A percentile compares a stretch with the other conserved stretches of the same genome.
phyloP scores from a whole-genome alignment of 2,329 filamentous ascomycete genomes.

The Fusarium sp. region DNA sequence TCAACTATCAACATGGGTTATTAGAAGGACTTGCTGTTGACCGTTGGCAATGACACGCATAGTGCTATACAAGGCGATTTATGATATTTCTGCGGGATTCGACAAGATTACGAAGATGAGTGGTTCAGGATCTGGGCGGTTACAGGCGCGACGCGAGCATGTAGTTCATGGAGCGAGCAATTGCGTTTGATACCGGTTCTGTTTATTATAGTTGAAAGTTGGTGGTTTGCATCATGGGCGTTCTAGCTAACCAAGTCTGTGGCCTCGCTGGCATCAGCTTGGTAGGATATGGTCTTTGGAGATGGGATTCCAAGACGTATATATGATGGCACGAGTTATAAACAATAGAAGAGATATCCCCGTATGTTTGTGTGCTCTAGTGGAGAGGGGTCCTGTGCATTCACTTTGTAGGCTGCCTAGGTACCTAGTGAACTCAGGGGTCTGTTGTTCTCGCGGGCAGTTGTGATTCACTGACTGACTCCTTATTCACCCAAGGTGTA shows the following conservation, averaged over 20 bases:
- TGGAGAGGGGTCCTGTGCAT: background rate
- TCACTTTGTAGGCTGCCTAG: background rate
- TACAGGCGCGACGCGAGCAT: slow-evolving; percentile 17
- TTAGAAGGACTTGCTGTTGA: slow-evolving; percentile 12
- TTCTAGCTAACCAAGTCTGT: slow-evolving; percentile 23
- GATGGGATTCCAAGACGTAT: slow-evolving; percentile 35
- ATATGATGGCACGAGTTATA: slow-evolving; percentile 34
- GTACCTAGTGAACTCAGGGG: background rate
- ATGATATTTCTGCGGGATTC: slow-evolving; percentile 29
- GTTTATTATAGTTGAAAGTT: slow-evolving; percentile 24
- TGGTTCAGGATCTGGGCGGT: slow-evolving; percentile 29
- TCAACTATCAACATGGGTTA: slow-evolving; percentile 25
- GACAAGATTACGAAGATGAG: slow-evolving; percentile 16
- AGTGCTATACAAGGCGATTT: slow-evolving; percentile 18
- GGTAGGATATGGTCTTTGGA: slow-evolving; percentile 26
- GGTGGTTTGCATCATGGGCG: slow-evolving; percentile 25
- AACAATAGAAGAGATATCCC: slow-evolving; percentile 40
- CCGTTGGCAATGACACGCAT: slow-evolving; percentile 2
- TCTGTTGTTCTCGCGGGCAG: no score
- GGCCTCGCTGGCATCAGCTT: slow-evolving; percentile 10
- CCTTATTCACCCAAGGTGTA: background rate
- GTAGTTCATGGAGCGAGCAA: slow-evolving; percentile 27
- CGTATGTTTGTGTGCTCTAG: background rate
- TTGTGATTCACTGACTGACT: slow-evolving; percentile 3
- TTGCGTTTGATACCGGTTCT: slow-evolving; percentile 22